Base-by-base conservation (phyloP, 2,329 filamentous ascomycete genomes). In the Aspergillus candidus region DNA sequence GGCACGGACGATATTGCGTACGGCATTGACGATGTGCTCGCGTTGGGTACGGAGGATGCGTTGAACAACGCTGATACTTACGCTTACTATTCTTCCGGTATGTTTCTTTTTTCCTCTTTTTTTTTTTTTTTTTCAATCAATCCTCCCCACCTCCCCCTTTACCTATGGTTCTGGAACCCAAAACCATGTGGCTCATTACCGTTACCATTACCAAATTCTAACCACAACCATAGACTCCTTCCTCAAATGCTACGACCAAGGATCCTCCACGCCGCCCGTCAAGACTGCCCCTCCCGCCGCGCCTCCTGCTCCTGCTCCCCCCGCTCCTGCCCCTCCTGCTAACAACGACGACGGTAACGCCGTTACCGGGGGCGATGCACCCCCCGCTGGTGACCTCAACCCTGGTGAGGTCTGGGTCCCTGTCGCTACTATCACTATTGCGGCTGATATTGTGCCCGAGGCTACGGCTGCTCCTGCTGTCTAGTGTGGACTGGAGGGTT, bases 1-100 rank as follows among this genome's bases (percentile, higher is more conserved):
- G 50, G 50, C 11, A 53, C 50, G 1, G 50, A 53, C 11, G 50
- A 53, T 34, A 32, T 53, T 8, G 46, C 34, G 1, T 53, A 53
- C 22, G 50, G 50, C 10, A 43, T 41, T 12, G 42, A 48, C 1
- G 35, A 27, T 4, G 48, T 53, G 0, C 22, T 53, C 15, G 27
- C 34, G 11, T 15, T 53, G 11, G 35, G 35, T 22, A 49, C 48
- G 1, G n/a, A 34, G 1, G 43, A 47, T 11, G 46, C 48, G 6
- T 22, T 36, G 40, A 44, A 40, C 4, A 51, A 51, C 14, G 50
- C 50, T 1, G 50, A 53, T 38, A 45, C 49, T 2, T 53, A 45
- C 29, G 50, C 50, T 8, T 53, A 45, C 29, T 53, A 53, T 41
- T 46, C 50, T 35, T 47, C 46, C 4, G 38, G 50, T 52, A 44